Base-by-base conservation (phyloP, 1,139 yeast genomes). In the Taphrina betulina region DNA sequence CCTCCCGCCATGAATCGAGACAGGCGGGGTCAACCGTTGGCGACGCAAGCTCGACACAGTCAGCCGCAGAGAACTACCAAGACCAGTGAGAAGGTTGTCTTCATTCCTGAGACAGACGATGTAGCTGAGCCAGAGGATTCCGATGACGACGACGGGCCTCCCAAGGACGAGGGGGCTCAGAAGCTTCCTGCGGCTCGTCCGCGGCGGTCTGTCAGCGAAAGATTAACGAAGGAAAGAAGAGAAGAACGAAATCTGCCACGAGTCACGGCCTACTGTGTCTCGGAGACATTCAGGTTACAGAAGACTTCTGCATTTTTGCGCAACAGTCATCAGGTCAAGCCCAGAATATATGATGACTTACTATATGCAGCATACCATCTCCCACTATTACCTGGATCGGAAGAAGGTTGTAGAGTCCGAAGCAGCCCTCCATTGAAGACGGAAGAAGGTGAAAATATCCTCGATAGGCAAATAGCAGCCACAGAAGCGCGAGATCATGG, bases 311-410 rank as follows among this genome's bases (percentile, higher is more conserved):
- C 77, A 54, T 90, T 86, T 64, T 70, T 90, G 43, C 74, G 78
- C 43, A 75, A 77, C 14, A 77, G 83, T 56, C 97, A 90, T 68
- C 83, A 83, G 64, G 95, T 89, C 1, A 78, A 86, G 22, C 95
- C 96, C 1, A 73, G 96, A 60, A 68, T 85, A 24, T 90, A 90
- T 64, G 96, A 89, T 68, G 96, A 90, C 64, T 94, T 89, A 5
- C 71, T 90, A 28, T 90, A 89, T 67, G 94, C 88, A 1, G 95
- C 96, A 0, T 90, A 90, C 65, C 78, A 89, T 28, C 73, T 90
- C 46, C 97, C 97, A 0, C 72, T 90, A 31, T 72, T 89, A 2
- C 95, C 95, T 0, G 96, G 96, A 1, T 80, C 79, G 52, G 69
- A 68, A 24, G 89, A 85, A 62, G 95, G 95, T 0, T 84, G 79